These are phyloP conservation scores for Haplosporangium sp. DNA, from an alignment of 371 early-diverging fungal genomes.

Conservation along the genomic window DNA sequence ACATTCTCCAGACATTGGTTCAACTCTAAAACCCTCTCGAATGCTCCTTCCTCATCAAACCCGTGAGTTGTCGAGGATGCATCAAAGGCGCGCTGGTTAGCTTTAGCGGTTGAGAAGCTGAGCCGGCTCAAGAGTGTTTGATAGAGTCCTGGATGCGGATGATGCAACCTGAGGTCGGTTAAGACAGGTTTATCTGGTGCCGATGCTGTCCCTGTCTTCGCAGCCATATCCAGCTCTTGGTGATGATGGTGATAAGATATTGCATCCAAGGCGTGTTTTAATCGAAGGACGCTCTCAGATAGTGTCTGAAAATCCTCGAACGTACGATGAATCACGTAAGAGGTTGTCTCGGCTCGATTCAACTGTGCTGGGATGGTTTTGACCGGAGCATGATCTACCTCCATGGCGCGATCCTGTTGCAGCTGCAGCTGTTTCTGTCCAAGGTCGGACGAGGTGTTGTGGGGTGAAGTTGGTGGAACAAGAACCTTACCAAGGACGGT, in stretches of 20 bases:
- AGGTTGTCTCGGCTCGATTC: constrained; percentile 37
- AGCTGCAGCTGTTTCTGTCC: constrained; percentile 1
- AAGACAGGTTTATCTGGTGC: constrained; percentile 8
- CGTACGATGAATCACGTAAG: constrained; percentile 48
- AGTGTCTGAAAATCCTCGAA: constrained; percentile 43
- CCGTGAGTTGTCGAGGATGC: constrained; percentile 50
- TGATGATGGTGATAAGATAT: neutral
- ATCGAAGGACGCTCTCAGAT: constrained; percentile 35
- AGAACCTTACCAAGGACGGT: constrained; percentile 39
- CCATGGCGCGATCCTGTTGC: neutral
- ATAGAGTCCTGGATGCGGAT: constrained; percentile 35
- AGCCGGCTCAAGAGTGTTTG: constrained; percentile 29
- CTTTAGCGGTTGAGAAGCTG: constrained; percentile 34
- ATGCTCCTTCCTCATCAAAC: constrained; percentile 47
- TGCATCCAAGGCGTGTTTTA: constrained; percentile 11
- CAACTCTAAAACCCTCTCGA: constrained; percentile 40
- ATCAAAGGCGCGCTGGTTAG: constrained; percentile 51
- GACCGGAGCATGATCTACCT: constrained; percentile 11
- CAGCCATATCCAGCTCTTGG: neutral
- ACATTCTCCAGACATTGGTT: constrained; percentile 45
- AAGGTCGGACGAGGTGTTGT: neutral
- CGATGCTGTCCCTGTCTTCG: neutral
- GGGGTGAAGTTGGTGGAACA: constrained; percentile 12
- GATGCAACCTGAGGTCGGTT: constrained; percentile 23
- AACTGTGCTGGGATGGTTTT: constrained; percentile 35